These are phyloP conservation scores for Dacryopinax primogenitus DNA, from an alignment of 768 basidiomycete species.

Conservation along the genomic window DNA sequence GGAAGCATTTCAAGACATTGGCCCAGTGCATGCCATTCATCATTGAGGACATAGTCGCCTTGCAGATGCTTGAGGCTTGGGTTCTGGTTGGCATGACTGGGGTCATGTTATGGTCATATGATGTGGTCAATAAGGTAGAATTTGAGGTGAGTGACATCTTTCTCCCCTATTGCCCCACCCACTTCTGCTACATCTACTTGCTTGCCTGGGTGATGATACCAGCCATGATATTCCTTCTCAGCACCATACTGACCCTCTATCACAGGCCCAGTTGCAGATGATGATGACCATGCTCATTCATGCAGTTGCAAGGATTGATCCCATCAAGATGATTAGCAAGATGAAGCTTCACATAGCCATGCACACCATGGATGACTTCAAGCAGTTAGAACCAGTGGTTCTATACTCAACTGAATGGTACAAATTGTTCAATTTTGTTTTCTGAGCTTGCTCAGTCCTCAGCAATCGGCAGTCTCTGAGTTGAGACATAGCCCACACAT, in stretches of 20 bases:
- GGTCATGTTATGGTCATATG: not conserved
- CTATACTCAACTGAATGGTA: not conserved
- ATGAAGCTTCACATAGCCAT: not conserved
- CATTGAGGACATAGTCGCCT: not conserved
- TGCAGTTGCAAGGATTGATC: not conserved
- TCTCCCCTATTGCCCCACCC: not conserved
- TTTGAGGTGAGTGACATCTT: not conserved
- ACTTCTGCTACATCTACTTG: too few species aligned
- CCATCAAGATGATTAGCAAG: not conserved
- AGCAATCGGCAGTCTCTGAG: constrained; percentile 15
- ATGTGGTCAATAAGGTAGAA: not conserved
- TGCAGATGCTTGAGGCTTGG: not conserved
- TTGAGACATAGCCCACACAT: constrained; percentile 10
- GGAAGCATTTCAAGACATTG: not conserved
- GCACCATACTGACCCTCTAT: not conserved
- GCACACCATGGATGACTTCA: not conserved
- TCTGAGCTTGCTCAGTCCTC: constrained; percentile 2
- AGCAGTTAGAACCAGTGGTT: not conserved
- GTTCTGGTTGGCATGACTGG: not conserved
- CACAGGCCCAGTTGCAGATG: not conserved
- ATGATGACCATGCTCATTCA: not conserved
- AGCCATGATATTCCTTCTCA: not conserved
- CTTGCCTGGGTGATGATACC: too few species aligned
- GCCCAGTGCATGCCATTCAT: not conserved
- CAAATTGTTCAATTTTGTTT: constrained; percentile 5